Conservation (phyloP, 805 yeast genomes). For the Scheffersomyces lignosus region DNA sequence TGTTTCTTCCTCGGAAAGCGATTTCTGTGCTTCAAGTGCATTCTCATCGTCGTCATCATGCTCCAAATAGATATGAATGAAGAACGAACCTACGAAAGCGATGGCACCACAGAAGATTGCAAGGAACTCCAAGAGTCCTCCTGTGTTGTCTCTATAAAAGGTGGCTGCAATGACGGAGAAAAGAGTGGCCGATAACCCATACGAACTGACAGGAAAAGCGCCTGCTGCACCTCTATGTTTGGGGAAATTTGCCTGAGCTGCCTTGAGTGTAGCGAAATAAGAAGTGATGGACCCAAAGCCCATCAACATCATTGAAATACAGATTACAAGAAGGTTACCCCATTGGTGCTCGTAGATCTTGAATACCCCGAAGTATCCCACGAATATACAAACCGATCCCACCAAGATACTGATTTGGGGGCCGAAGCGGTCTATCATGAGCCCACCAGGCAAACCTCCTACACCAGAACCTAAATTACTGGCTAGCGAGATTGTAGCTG, state of each 20-base stretch:
- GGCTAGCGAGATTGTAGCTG: slow-evolving; percentile 65
- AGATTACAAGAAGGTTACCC: slow-evolving; percentile 41
- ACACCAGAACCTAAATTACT: slow-evolving; percentile 64
- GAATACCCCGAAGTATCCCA: slow-evolving; percentile 55
- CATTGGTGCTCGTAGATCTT: slow-evolving; percentile 43
- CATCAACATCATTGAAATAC: slow-evolving; percentile 50
- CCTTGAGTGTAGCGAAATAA: slow-evolving; percentile 57
- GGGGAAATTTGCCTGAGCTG: slow-evolving; percentile 66
- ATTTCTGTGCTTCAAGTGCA: neutral
- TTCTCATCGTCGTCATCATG: slow-evolving; percentile 23
- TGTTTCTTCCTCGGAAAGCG: slow-evolving; percentile 3
- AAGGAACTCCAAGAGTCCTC: slow-evolving; percentile 56
- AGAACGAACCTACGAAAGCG: slow-evolving; percentile 46
- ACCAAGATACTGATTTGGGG: slow-evolving; percentile 52
- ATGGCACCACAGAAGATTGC: slow-evolving; percentile 50
- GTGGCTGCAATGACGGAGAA: slow-evolving; percentile 58
- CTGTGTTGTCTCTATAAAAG: slow-evolving; percentile 53
- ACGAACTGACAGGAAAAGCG: slow-evolving; percentile 65
- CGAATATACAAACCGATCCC: slow-evolving; percentile 56
- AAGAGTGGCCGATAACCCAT: slow-evolving; percentile 69
- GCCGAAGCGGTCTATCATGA: slow-evolving; percentile 61
- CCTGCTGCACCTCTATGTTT: slow-evolving; percentile 69
- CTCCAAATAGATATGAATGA: slow-evolving; percentile 38
- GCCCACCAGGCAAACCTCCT: slow-evolving; percentile 73
- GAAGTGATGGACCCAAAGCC: slow-evolving; percentile 69